phyloP scores from a whole-genome alignment of 106 monocot species.

The Hemerocallis citrina region DNA sequence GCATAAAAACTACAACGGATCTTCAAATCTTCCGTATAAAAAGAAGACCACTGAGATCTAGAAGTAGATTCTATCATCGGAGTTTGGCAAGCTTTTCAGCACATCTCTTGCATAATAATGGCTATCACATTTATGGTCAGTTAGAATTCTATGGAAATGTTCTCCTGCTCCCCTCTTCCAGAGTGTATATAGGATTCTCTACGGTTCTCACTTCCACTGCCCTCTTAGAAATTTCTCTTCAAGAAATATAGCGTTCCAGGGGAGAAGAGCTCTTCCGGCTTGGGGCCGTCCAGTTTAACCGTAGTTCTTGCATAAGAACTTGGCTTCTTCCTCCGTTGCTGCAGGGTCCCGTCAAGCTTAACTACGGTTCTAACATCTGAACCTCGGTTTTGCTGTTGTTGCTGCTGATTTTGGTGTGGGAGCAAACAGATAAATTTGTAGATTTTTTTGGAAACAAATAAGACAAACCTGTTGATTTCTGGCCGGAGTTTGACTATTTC shows the following conservation, averaged over 20 bases:
- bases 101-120: conserved; percentile 93
- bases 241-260: conserved; percentile 80
- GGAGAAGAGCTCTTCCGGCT: conserved; percentile 60
- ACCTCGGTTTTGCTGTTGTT: too few relatives aligned
- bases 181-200: conserved; percentile 47
- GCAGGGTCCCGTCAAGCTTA: too few relatives aligned
- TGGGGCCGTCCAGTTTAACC: conserved; percentile 8
- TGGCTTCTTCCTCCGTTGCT: neutral
- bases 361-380: too few relatives aligned
- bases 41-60: too few relatives aligned
- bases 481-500: too few relatives aligned
- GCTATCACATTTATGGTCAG: conserved; percentile 89
- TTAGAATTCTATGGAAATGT: conserved; percentile 62
- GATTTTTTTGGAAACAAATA: too few relatives aligned
- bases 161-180: conserved; percentile 68
- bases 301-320: neutral
- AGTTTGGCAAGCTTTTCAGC: conserved; percentile 64
- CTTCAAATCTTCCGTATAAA: too few relatives aligned
- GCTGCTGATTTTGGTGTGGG: too few relatives aligned
- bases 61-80: conserved; percentile 3
- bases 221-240: conserved; percentile 43
- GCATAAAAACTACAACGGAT: too few relatives aligned
- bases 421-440: too few relatives aligned
- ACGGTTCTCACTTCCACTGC: conserved; percentile 8
- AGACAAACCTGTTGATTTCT: too few relatives aligned